Conservation (phyloP, 2,329 filamentous ascomycete genomes). For the Didymella lethalis region DNA sequence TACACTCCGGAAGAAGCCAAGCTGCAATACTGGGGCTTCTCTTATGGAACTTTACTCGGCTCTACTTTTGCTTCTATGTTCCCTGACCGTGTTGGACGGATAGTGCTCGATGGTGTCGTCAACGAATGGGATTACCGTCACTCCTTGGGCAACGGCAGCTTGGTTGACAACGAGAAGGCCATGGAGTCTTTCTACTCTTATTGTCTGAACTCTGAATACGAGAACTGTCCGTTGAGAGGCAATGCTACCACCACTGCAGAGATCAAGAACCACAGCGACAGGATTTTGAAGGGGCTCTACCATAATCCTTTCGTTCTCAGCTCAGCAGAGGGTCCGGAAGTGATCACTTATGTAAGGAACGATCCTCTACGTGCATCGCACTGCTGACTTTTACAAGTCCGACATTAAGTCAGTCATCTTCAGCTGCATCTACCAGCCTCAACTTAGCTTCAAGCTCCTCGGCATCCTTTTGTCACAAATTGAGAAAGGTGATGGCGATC, state of each 20-base stretch:
- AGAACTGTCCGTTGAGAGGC: conserved; percentile 52
- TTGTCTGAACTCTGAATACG: conserved; percentile 54
- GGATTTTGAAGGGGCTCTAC: conserved; percentile 49
- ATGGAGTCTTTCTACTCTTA: conserved; percentile 56
- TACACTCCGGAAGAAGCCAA: conserved; percentile 29
- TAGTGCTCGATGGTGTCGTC: conserved; percentile 57
- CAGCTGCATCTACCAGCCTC: conserved; percentile 48
- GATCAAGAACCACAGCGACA: conserved; percentile 46
- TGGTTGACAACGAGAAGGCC: conserved; percentile 56
- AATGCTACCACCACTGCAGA: conserved; percentile 41
- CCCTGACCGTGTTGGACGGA: conserved; percentile 46
- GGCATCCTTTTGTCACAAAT: conserved; percentile 48
- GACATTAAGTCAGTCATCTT: conserved; percentile 52
- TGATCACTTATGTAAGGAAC: conserved; percentile 48
- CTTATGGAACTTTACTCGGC: conserved; percentile 58
- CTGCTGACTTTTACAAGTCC: conserved; percentile 21
- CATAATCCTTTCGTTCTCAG: conserved; percentile 53
- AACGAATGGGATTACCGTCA: conserved; percentile 48
- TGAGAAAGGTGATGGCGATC: conserved; percentile 36
- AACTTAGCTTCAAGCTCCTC: conserved; percentile 43
- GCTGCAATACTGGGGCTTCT: conserved; percentile 58
- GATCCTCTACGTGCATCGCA: not conserved
- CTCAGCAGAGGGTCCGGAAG: conserved; percentile 36
- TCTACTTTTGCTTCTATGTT: conserved; percentile 51
- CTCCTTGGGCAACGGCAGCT: conserved; percentile 51